A percentile compares a stretch with the other conserved stretches of the same genome.
These are phyloP conservation scores for Diaporthe helianthi DNA, from an alignment of 2,329 filamentous ascomycete species.

Conservation along the genomic window DNA sequence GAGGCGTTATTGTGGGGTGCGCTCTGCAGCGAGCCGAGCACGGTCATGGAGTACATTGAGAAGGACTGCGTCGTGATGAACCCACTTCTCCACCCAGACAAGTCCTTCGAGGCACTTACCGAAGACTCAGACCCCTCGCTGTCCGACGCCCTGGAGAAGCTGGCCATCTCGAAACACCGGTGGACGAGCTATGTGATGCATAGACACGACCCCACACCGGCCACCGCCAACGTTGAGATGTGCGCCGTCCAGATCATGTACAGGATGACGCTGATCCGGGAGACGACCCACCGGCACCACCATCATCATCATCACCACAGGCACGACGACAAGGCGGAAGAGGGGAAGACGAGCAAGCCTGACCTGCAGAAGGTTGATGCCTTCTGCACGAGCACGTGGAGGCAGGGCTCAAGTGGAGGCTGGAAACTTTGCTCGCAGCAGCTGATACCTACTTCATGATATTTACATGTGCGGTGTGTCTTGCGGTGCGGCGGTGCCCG, in stretches of 20 bases:
- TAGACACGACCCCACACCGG: conserved; percentile 24
- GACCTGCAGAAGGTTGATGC: conserved; percentile 23
- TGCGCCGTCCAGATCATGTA: conserved; percentile 33
- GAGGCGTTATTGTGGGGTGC: conserved; percentile 28
- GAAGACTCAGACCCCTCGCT: conserved; percentile 18
- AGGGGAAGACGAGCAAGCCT: background rate
- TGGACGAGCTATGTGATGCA: conserved; percentile 32
- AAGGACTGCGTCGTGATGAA: conserved; percentile 30
- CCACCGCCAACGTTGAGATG: conserved; percentile 28
- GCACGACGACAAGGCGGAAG: background rate
- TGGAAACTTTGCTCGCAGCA: conserved; percentile 30
- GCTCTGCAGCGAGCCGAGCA: conserved; percentile 10
- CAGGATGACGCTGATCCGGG: conserved; percentile 24
- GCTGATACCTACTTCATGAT: conserved; percentile 26
- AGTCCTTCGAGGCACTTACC: conserved; percentile 22
- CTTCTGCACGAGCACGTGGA: conserved; percentile 31
- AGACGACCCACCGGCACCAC: conserved; percentile 1
- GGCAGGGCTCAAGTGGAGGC: conserved; percentile 28
- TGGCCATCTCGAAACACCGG: background rate
- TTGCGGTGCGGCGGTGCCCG: no score
- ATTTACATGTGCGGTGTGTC: background rate
- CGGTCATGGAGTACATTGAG: conserved; percentile 20
- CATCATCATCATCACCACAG: background rate
- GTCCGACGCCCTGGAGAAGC: conserved; percentile 25
- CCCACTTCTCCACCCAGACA: conserved; percentile 30